Conservation (phyloP, 345 rosid genomes). For the Citrus glauca region DNA sequence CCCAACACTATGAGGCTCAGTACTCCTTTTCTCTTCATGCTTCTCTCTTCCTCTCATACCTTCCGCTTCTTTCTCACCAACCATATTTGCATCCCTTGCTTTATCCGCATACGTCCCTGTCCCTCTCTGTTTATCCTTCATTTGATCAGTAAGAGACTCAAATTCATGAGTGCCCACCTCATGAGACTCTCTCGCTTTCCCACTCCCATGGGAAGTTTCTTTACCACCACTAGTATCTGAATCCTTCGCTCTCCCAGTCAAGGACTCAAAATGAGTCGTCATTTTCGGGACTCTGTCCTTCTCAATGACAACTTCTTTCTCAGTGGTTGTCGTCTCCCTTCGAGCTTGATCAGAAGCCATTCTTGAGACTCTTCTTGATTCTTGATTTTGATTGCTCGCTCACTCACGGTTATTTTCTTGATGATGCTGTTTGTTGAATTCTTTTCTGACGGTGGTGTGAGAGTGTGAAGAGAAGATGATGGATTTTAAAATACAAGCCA, state of each 20-base stretch:
- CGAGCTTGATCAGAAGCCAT: constrained; percentile 71
- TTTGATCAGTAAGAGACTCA: constrained; percentile 33
- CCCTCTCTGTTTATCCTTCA: neutral
- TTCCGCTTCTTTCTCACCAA: neutral
- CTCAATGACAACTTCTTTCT: constrained; percentile 44
- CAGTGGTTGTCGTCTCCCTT: constrained; percentile 40
- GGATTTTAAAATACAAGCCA: neutral
- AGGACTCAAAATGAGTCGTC: constrained; percentile 58
- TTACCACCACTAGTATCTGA: neutral
- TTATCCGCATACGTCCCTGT: neutral
- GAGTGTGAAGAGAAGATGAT: neutral
- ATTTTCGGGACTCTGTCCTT: constrained; percentile 61
- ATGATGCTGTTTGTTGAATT: neutral
- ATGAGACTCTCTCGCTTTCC: constrained; percentile 8
- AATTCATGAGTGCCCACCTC: constrained; percentile 20
- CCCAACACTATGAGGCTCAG: constrained; percentile 21
- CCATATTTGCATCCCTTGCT: constrained; percentile 1
- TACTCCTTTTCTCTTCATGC: constrained; percentile 20
- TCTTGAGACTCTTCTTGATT: constrained; percentile 12
- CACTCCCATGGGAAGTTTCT: neutral
- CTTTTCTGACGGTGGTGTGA: too few relatives aligned
- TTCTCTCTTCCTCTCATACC: neutral
- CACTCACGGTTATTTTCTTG: neutral
- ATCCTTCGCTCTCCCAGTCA: constrained; percentile 17
- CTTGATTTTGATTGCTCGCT: neutral